A percentile compares a stretch with the other conserved stretches of the same genome.
These are phyloP conservation scores for Helotiales sp. DNA, from an alignment of 2,329 filamentous ascomycete genomes.

Conservation along the genomic window DNA sequence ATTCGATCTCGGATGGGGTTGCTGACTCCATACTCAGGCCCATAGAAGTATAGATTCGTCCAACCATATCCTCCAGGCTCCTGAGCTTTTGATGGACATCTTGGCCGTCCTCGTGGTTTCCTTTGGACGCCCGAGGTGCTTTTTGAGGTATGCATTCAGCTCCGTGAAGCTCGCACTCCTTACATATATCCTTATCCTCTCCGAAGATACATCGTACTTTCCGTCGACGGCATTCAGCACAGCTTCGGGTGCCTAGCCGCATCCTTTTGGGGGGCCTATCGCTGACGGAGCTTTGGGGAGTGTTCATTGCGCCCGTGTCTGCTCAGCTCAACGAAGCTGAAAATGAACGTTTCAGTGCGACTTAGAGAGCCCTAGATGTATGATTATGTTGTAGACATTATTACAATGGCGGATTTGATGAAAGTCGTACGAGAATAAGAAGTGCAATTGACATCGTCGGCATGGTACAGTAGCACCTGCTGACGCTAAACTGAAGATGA, in stretches of 20 bases:
- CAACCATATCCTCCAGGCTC: constrained; percentile 32
- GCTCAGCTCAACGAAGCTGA: background rate
- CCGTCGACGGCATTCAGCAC: constrained; percentile 46
- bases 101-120: background rate
- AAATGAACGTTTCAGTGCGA: too few species aligned
- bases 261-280: constrained; percentile 29
- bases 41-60: constrained; percentile 14
- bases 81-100: constrained; percentile 21
- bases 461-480: too few species aligned
- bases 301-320: constrained; percentile 7
- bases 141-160: constrained; percentile 46
- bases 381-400: too few species aligned
- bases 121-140: constrained; percentile 14
- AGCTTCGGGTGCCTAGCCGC: constrained; percentile 38
- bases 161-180: constrained; percentile 45
- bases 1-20: background rate
- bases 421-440: too few species aligned
- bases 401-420: too few species aligned
- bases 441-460: too few species aligned
- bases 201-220: constrained; percentile 50
- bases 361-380: too few species aligned
- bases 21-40: constrained; percentile 5
- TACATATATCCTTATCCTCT: constrained; percentile 40
- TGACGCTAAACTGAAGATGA: too few species aligned
- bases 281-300: background rate